These are phyloP conservation scores for Wickerhamiella brachini DNA, from an alignment of 805 yeast genomes.

Conservation along the genomic window DNA sequence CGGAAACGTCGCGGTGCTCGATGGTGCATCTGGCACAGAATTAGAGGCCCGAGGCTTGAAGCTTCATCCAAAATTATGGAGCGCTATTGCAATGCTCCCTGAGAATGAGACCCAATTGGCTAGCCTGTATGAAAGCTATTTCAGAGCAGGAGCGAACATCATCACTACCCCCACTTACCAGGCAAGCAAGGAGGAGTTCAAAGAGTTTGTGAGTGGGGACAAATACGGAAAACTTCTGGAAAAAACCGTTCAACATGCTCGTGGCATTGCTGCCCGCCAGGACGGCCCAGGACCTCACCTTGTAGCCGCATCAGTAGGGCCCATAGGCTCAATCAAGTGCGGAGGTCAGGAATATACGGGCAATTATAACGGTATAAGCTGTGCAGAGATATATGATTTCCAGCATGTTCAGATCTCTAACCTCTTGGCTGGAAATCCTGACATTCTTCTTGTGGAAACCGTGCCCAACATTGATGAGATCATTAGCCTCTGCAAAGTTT, in stretches of 20 bases:
- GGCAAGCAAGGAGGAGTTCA: slow-evolving; percentile 33
- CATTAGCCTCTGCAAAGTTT: slow-evolving; percentile 32
- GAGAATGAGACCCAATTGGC: slow-evolving; percentile 31
- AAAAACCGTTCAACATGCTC: slow-evolving; percentile 16
- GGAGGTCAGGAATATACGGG: slow-evolving; percentile 68
- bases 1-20: slow-evolving; percentile 21
- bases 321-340: slow-evolving; percentile 58
- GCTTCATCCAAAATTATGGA: slow-evolving; percentile 44
- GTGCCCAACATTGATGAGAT: slow-evolving; percentile 53
- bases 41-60: slow-evolving; percentile 36
- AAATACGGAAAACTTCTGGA: slow-evolving; percentile 1
- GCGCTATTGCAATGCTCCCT: slow-evolving; percentile 36
- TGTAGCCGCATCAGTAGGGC: slow-evolving; percentile 59
- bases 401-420: slow-evolving; percentile 35
- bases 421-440: slow-evolving; percentile 29
- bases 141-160: slow-evolving; percentile 41
- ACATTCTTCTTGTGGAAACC: slow-evolving; percentile 56
- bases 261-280: slow-evolving; percentile 14
- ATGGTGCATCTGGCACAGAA: slow-evolving; percentile 58
- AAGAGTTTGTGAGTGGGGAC: neutral
- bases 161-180: slow-evolving; percentile 50
- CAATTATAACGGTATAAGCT: slow-evolving; percentile 33
- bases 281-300: neutral
- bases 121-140: slow-evolving; percentile 38
- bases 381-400: slow-evolving; percentile 32